Evolutionary conservation across 176 grass and related monocot species (phyloP).

Genomic region (Zea luxurians): DNA sequence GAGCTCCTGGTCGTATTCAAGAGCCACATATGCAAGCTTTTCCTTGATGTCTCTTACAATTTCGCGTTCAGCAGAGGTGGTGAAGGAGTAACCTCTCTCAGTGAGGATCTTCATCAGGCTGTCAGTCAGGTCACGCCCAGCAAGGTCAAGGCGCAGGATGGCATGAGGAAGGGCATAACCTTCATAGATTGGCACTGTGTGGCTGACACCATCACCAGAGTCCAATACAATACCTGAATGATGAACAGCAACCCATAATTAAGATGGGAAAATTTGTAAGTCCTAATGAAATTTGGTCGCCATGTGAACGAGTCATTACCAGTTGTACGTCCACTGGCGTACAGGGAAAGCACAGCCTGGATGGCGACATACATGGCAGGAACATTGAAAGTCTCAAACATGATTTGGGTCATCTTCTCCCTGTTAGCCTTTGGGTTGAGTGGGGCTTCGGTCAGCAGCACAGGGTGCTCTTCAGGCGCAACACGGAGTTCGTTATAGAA

Average conservation of each 20-base stretch:
- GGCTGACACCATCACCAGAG: conserved; percentile 49
- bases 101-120: conserved; percentile 52
- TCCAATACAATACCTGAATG: conserved; percentile 45
- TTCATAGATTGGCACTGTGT: conserved; percentile 49
- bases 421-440: conserved; percentile 56
- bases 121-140: conserved; percentile 50
- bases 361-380: conserved; percentile 57
- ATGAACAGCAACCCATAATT: not conserved
- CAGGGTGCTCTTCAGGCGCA: conserved; percentile 49
- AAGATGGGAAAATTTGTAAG: not conserved
- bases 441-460: conserved; percentile 51
- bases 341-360: conserved; percentile 52
- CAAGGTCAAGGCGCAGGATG: conserved; percentile 49
- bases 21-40: conserved; percentile 47
- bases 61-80: conserved; percentile 49
- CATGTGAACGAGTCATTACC: conserved; percentile 29
- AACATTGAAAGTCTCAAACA: conserved; percentile 54
- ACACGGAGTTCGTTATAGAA: conserved; percentile 46
- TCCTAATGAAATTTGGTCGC: not conserved
- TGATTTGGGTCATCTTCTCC: conserved; percentile 55
- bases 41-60: conserved; percentile 56
- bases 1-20: conserved; percentile 51
- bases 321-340: conserved; percentile 51
- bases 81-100: conserved; percentile 53
- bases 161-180: conserved; percentile 50